phyloP scores from a whole-genome alignment of 1,139 yeast genomes.

The Kodamaea derodonti region DNA sequence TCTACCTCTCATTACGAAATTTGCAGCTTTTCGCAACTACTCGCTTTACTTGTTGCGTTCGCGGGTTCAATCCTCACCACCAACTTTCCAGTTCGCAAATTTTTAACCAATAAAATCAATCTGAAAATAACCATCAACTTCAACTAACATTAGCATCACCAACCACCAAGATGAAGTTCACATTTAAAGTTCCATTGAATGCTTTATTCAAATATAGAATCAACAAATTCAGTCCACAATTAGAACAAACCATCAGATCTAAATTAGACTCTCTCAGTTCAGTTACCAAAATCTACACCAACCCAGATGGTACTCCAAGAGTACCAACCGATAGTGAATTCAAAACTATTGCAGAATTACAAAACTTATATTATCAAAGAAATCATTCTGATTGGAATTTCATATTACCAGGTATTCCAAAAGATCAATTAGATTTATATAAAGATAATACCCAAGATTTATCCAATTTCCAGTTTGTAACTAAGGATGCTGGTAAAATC shows the following conservation, averaged over 20 bases:
- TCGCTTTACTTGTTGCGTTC: no score
- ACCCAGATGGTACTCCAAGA: slow-evolving; percentile 75
- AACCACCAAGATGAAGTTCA: slow-evolving; percentile 33
- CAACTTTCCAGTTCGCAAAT: no score
- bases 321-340: slow-evolving; percentile 70
- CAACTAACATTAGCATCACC: slow-evolving; percentile 1
- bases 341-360: slow-evolving; percentile 70
- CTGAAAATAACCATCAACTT: slow-evolving; percentile 6
- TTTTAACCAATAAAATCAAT: slow-evolving; percentile 9
- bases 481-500: slow-evolving; percentile 61
- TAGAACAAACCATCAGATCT: slow-evolving; percentile 42
- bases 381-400: slow-evolving; percentile 62
- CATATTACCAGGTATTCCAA: slow-evolving; percentile 49
- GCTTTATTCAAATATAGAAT: slow-evolving; percentile 37
- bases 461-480: slow-evolving; percentile 55
- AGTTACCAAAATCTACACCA: slow-evolving; percentile 60
- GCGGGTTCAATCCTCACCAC: no score
- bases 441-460: slow-evolving; percentile 64
- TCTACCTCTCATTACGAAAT: no score
- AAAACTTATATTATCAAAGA: slow-evolving; percentile 56
- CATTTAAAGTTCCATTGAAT: slow-evolving; percentile 41
- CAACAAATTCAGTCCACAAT: slow-evolving; percentile 36
- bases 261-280: slow-evolving; percentile 50
- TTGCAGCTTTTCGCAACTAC: no score
- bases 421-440: slow-evolving; percentile 56